Percentiles rank a stretch among this genome's conserved stretches.
phyloP scores from a whole-genome alignment of 768 basidiomycete genomes.

The Tulasnella sp. region DNA sequence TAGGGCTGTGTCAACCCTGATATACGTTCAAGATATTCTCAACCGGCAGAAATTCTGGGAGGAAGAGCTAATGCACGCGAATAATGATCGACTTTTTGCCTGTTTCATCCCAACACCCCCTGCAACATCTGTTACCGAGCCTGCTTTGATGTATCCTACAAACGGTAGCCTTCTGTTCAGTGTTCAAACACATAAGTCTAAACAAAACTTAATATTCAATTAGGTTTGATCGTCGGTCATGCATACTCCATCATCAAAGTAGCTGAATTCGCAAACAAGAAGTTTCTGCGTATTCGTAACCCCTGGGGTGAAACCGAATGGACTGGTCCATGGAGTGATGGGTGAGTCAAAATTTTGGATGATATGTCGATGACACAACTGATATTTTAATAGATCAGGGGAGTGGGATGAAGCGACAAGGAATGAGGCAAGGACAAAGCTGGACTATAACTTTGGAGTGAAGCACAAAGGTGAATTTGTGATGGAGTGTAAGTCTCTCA shows the following conservation, averaged over 20 bases:
- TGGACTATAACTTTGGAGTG: conserved; percentile 11
- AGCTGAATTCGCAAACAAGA: conserved; percentile 32
- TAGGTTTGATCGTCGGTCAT: conserved; percentile 23
- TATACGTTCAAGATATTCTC: conserved; percentile 33
- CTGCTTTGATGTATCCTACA: conserved; percentile 36
- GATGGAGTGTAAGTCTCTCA: background rate
- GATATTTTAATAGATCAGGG: too few species aligned
- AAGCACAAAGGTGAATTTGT: conserved; percentile 12
- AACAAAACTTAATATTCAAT: conserved; percentile 19
- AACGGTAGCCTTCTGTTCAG: conserved; percentile 41
- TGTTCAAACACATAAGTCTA: conserved; percentile 18
- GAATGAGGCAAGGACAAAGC: background rate
- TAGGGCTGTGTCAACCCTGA: conserved; percentile 12
- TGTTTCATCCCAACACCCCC: conserved; percentile 30
- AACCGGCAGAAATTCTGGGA: conserved; percentile 41
- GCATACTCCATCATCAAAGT: conserved; percentile 39
- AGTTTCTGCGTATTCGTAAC: conserved; percentile 38
- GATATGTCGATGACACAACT: too few species aligned
- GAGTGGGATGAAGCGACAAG: conserved; percentile 7
- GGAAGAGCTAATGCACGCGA: conserved; percentile 39
- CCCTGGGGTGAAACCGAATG: conserved; percentile 34
- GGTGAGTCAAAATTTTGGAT: too few species aligned
- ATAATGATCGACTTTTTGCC: conserved; percentile 38
- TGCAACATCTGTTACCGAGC: too few species aligned
- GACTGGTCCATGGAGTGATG: conserved; percentile 9